Evolutionary conservation across 176 grass and related monocot species (phyloP), one percentile per base, ranked within the genome.

Genomic region (Melocanna baccifera): DNA sequence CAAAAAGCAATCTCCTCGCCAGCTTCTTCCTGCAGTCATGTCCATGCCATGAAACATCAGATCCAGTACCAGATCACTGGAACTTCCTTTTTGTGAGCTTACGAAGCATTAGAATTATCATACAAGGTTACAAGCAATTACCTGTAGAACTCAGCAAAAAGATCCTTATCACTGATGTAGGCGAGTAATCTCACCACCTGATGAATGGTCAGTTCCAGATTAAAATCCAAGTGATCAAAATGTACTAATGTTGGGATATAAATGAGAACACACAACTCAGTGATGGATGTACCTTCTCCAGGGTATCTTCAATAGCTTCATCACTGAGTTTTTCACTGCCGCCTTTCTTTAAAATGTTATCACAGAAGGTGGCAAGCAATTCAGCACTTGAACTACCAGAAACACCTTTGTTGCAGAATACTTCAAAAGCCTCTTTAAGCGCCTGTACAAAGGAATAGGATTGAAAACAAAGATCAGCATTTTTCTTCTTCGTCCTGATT

Each of bases 101-200:
- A 48, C 41, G 20, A 79, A 3, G 9, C 59, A 79, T 48, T 79
- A 18, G 12, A 79, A 85, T n/a, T 69, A 63, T 53, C 14, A 36
- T 51, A 23, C 76, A 75, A 82, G 52, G 28, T 48, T 82, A 76
- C 14, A 25, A 26, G 48, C 23, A 39, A 56, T 34, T 86, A 98
- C 95, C 92, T 98, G 83, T 93, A 93, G 52, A 98, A 98, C 84
- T 98, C 95, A 25, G 91, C 95, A 91, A 98, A 98, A 61, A 98
- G 81, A 52, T 98, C 95, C 72, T 98, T 98, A 68, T 98, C 95
- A 62, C 93, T 95, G 34, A 98, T 91, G 73, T 98, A 98, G 37
- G 95, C 89, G 56, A 98, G 95, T n/a, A 98, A 77, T 50, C 92
- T 98, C 69, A 98, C 95, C 20, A 98, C 95, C 95, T 98, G 83